A percentile compares a stretch with the other conserved stretches of the same genome.
Evolutionary conservation across 441 rosid genomes (phyloP).

Genomic region (Jatropha multifida): DNA sequence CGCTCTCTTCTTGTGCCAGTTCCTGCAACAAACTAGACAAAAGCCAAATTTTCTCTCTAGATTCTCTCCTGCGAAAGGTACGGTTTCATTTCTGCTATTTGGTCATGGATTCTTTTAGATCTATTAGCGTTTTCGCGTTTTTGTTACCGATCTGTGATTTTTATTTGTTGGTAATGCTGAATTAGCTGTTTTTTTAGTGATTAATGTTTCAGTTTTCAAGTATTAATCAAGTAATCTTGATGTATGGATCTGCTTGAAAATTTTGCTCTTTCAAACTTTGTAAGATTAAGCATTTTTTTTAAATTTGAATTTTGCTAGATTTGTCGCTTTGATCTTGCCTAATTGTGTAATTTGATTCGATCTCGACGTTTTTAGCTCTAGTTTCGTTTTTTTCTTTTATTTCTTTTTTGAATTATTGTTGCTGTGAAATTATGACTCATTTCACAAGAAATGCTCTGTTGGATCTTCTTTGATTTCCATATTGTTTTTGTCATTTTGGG

Average conservation of each 20-base stretch:
- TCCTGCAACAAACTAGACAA: background rate
- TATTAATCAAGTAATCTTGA: too few relatives aligned
- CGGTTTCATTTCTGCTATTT: background rate
- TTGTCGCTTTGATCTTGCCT: background rate
- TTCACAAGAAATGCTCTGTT: too few relatives aligned
- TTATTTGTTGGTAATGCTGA: background rate
- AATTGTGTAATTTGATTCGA: background rate
- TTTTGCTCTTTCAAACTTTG: background rate
- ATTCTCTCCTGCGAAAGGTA: background rate
- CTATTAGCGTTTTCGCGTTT: background rate
- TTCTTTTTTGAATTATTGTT: background rate
- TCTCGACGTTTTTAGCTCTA: constrained; percentile 1
- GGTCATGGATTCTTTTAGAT: background rate
- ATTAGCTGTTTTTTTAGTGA: background rate
- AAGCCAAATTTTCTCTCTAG: background rate
- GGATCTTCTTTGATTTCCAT: too few relatives aligned
- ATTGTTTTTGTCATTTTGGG: too few relatives aligned
- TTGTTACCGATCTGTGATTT: background rate
- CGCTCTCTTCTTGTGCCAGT: background rate
- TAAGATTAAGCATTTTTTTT: background rate
- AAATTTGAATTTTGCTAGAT: background rate
- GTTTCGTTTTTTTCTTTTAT: background rate
- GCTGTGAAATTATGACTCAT: too few relatives aligned
- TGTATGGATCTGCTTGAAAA: background rate
- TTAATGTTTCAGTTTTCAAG: too few relatives aligned